Evolutionary conservation across 257 asterid genomes (phyloP), one percentile per base, ranked within the genome.

Genomic region (Rubia yunnanensis): DNA sequence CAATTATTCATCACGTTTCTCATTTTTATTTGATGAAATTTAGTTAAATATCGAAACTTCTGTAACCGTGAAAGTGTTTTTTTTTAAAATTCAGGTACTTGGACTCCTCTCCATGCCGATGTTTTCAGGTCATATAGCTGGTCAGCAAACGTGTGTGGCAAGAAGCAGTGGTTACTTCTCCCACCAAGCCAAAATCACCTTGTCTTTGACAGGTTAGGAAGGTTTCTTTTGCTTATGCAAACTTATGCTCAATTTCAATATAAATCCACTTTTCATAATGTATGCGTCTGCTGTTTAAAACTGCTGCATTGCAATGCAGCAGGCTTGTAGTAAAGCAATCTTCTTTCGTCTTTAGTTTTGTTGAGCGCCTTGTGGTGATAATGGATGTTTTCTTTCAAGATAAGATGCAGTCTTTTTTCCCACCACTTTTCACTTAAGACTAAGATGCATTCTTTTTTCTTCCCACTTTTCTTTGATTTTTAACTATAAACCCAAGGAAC

Each of bases 101-200:
- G 99, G 97, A 94, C 99, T 44, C 99, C 99, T 41, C 90, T 88
- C 78, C 99, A 94, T 82, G 97, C 99, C 56, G 99, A 94, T 80
- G 97, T 94, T 74, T 94, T 94, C 84, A 83, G 96, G 75, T 90
- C 99, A 57, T 90, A 86, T 74, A 94, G 99, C 76, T 94, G 99
- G 99, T 94, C 99, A 27, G 97, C 97, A 36, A 90, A 94, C 77
- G 85, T 89, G 23, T 90, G 95, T 75, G 99, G 99, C 67, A 80
- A 88, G 81, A 94, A 94, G 79, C 76, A 81, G 65, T 94, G 99
- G 99, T 88, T 82, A 78, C 86, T 94, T 64, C 84, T 94, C 60
- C 71, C 88, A 70, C 97, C 99, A 67, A 72, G 78, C 75, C 96
- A 94, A 69, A 75, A 57, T 71, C 96, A 83, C 73, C 90, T 88